These are phyloP conservation scores for Paecilomyces variotii DNA, from an alignment of 2,329 filamentous ascomycete species.

Conservation along the genomic window DNA sequence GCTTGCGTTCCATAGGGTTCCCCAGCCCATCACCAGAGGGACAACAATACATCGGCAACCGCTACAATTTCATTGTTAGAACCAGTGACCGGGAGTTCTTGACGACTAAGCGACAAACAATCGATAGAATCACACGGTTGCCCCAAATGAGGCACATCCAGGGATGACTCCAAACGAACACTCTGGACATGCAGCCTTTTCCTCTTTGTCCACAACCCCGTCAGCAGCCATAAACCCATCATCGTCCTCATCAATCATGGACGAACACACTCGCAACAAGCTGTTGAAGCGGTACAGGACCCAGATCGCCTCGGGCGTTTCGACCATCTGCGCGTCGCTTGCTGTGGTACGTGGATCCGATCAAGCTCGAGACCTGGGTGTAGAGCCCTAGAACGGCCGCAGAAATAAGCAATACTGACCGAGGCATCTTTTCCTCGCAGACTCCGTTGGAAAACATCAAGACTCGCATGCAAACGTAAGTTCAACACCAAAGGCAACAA, in stretches of 20 bases:
- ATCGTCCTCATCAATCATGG: slow-evolving; percentile 26
- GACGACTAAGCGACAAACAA: slow-evolving; percentile 9
- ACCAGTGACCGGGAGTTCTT: slow-evolving; percentile 4
- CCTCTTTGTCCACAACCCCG: slow-evolving; percentile 25
- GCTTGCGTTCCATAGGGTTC: slow-evolving; percentile 46
- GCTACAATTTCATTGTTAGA: background rate
- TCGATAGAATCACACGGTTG: slow-evolving; percentile 9
- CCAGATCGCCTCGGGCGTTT: slow-evolving; percentile 37
- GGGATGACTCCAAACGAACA: slow-evolving; percentile 31
- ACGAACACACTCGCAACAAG: slow-evolving; percentile 33
- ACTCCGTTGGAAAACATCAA: slow-evolving; percentile 42
- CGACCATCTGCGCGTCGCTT: slow-evolving; percentile 37
- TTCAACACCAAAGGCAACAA: background rate
- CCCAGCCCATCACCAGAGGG: slow-evolving; percentile 27
- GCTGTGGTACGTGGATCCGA: slow-evolving; percentile 32
- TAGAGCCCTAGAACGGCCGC: background rate
- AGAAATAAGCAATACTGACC: background rate
- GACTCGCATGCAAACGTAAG: slow-evolving; percentile 44
- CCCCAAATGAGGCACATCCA: slow-evolving; percentile 22
- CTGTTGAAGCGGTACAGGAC: slow-evolving; percentile 40
- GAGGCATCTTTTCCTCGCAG: slow-evolving; percentile 14
- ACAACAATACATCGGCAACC: background rate
- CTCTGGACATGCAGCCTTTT: slow-evolving; percentile 34
- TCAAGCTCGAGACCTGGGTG: background rate
- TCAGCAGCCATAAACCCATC: slow-evolving; percentile 24